Base-by-base conservation (phyloP, 129 eudicot genomes). In the Dittrichia graveolens region DNA sequence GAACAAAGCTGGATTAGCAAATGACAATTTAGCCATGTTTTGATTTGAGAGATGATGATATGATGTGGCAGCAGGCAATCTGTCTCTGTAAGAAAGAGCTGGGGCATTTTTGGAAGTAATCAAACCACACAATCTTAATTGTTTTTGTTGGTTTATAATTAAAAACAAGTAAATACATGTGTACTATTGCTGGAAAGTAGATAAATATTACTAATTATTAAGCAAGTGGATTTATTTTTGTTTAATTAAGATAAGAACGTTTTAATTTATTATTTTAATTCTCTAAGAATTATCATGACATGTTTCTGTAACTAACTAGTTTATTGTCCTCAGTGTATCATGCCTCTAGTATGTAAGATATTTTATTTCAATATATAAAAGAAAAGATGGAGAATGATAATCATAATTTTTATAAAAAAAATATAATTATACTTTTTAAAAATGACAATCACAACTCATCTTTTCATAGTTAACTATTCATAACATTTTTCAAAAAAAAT, bases 11-110 rank as follows among this genome's bases (percentile, higher is more conserved):
- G 81, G 81, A 78, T 69, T 70, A 40, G 65, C 81, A 78, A 14
- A 56, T 78, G 66, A 77, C 76, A 77, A 69, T 69, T 41, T 48
- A 69, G 81, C 81, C 81, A 77, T 77, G 76, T 78, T 78, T 76
- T 61, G 77, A 61, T 77, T 61, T 11, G 54, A 77, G 64, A 48
- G 76, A 59, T 71, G 48, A 60, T 61, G 18, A 14, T 60, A 65
- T 69, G 81, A n/a, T n/a, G n/a, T n/a, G n/a, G n/a, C n/a, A n/a
- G 81, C 81, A 70, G 59, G 71, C 76, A 78, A 78, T 45, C 72
- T 61, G 65, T 77, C 75, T 24, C 1, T 24, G 9, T 58, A 54
- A 14, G 9, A 52, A 75, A 64, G 31, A 44, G 80, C 80, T 67
- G 69, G 80, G 80, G 76, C 14, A 77, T 41, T 60, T 69, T 78